phyloP scores from a whole-genome alignment of 176 grass and related monocot genomes.

The Musa beccarii region DNA sequence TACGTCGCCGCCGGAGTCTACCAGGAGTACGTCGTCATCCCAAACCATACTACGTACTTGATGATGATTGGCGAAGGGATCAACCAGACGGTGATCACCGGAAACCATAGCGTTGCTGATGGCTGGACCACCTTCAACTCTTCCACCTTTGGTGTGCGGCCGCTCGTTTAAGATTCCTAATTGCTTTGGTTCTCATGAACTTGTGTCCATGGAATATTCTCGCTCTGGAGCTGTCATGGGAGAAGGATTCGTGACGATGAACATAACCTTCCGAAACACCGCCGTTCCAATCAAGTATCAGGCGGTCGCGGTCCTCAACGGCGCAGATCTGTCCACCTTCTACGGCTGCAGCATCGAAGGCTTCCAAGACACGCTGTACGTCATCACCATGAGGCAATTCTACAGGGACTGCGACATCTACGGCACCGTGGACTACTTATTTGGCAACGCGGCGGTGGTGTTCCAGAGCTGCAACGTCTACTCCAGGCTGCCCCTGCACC shows the following conservation, averaged over 20 bases:
- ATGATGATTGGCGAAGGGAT: slow-evolving; percentile 90
- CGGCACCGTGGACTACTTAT: slow-evolving; percentile 92
- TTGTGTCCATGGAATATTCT: neutral
- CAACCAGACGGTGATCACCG: slow-evolving; percentile 65
- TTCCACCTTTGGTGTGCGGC: slow-evolving; percentile 57
- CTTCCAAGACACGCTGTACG: slow-evolving; percentile 93
- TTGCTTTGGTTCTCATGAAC: neutral
- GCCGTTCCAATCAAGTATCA: slow-evolving; percentile 64
- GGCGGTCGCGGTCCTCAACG: slow-evolving; percentile 66
- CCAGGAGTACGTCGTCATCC: slow-evolving; percentile 67
- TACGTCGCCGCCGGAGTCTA: slow-evolving; percentile 71
- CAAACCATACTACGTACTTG: slow-evolving; percentile 58
- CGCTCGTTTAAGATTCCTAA: neutral
- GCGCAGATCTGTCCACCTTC: slow-evolving; percentile 73
- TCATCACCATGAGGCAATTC: slow-evolving; percentile 82
- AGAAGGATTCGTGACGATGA: slow-evolving; percentile 70
- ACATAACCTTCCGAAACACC: slow-evolving; percentile 92
- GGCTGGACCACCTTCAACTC: slow-evolving; percentile 85
- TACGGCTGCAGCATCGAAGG: slow-evolving; percentile 95
- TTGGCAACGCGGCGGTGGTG: slow-evolving; percentile 80
- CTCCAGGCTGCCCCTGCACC: slow-evolving; percentile 45
- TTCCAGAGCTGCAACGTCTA: slow-evolving; percentile 74
- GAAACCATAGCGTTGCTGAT: slow-evolving; percentile 49
- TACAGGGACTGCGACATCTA: slow-evolving; percentile 86
- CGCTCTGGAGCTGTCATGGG: slow-evolving; percentile 63